Base-by-base conservation (phyloP, 1,284 basidiomycete species). In the Microbotryum intermedium region DNA sequence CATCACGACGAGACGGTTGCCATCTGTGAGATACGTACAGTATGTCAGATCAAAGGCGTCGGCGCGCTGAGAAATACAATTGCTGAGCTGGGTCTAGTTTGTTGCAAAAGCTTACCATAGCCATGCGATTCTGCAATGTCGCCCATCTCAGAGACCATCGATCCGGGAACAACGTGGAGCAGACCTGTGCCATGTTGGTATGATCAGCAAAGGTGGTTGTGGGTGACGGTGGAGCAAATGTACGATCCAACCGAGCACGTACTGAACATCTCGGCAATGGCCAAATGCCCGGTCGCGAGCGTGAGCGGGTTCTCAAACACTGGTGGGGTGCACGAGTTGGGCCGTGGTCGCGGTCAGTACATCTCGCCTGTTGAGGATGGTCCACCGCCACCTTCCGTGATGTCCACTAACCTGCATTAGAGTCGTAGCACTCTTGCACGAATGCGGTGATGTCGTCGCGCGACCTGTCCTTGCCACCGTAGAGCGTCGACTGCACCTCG, bases 301-400 rank as follows among this genome's bases (percentile, higher is more conserved):
- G 66, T 59, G n/a, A 66, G 43, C 10, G 66, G 66, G 53, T 66
- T 68, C 56, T 68, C 66, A 28, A 68, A 68, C 2, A 50, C 64
- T 61, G 64, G 25, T 44, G 1, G 9, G 20, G 11, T 2, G 23
- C 13, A 8, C 30, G 30, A 39, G 53, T 39, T 5, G 18, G 20
- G 43, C 43, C 25, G 44, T 2, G 10, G 10, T 6, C 26, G 16
- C 25, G 1, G 3, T 23, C 16, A 21, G 21, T 42, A 28, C 23
- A 20, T 25, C 20, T n/a, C 10, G 52, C n/a, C 45, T 18, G n/a
- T 39, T 7, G 9, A 7, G 6, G 25, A 10, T 29, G 21, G 4
- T 20, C 7, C 26, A 21, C 16, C 23, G 9, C 29, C n/a, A 9
- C 30, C n/a, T 30, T 20, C 9, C 18, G 23, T 6, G 50, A 21